Percentiles rank a stretch among this genome's conserved stretches.
These are phyloP conservation scores for Metschnikowia continentalis DNA, from an alignment of 805 yeast genomes.

Conservation along the genomic window DNA sequence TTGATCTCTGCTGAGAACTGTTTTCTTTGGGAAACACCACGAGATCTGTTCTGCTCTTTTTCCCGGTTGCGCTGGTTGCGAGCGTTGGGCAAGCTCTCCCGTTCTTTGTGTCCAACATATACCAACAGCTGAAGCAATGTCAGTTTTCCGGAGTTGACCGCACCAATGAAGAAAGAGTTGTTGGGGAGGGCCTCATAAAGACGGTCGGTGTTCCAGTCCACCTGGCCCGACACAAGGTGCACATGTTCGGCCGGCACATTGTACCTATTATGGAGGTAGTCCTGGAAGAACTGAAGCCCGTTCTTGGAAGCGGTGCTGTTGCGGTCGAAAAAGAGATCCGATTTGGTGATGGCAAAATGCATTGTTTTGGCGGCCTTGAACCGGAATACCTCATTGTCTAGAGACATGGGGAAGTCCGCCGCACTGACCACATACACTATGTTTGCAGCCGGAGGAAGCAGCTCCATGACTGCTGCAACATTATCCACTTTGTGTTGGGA, in stretches of 20 bases:
- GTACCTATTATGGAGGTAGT: conserved; percentile 30
- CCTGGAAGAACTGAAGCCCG: conserved; percentile 29
- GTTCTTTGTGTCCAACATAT: conserved; percentile 13
- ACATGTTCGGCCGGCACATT: conserved; percentile 39
- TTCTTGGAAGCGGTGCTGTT: conserved; percentile 22
- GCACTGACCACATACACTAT: conserved; percentile 62
- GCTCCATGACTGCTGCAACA: conserved; percentile 17
- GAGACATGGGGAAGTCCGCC: conserved; percentile 66
- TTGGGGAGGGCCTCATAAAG: conserved; percentile 36
- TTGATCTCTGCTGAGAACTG: background rate
- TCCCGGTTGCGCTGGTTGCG: conserved; percentile 8
- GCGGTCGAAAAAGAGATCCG: conserved; percentile 41
- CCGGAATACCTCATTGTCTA: conserved; percentile 35
- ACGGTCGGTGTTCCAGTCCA: conserved; percentile 47
- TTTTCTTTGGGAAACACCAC: background rate
- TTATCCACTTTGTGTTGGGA: conserved; percentile 27
- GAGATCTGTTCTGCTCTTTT: conserved; percentile 4
- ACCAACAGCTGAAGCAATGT: conserved; percentile 50
- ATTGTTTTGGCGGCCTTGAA: conserved; percentile 32
- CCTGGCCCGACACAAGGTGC: conserved; percentile 46
- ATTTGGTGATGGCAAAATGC: conserved; percentile 39
- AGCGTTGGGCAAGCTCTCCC: conserved; percentile 12
- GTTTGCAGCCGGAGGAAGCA: conserved; percentile 43
- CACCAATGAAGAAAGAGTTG: conserved; percentile 55
- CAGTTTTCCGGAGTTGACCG: conserved; percentile 69